Percentiles rank a stretch among this genome's conserved stretches.
Conservation (phyloP, 129 eudicot species). For the Flaveria linearis region DNA sequence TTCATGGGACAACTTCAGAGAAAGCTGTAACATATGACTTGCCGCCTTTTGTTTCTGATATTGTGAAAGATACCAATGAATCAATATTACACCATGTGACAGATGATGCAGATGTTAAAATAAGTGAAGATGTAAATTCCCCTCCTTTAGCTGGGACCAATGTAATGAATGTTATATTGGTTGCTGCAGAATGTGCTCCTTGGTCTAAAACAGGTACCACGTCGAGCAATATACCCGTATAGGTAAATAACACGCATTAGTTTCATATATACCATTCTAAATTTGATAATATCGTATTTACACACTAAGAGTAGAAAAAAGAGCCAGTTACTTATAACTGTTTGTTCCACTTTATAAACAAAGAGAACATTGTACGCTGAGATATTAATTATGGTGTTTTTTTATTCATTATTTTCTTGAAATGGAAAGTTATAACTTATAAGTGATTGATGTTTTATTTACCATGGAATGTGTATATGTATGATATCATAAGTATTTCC, state of each 20-base stretch:
- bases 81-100: conserved; percentile 18
- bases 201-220: conserved; percentile 83
- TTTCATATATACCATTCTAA: background rate
- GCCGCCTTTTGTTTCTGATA: conserved; percentile 42
- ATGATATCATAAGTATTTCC: background rate
- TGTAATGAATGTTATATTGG: conserved; percentile 83
- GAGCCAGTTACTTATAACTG: background rate
- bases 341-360: background rate
- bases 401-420: background rate
- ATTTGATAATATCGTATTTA: background rate
- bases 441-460: background rate
- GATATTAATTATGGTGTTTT: background rate
- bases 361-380: background rate
- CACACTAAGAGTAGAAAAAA: background rate
- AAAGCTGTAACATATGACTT: conserved; percentile 20
- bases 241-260: background rate
- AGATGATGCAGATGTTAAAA: conserved; percentile 35
- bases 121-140: conserved; percentile 48
- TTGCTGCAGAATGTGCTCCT: conserved; percentile 97
- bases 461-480: background rate
- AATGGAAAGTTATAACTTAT: background rate
- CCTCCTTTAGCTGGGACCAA: conserved; percentile 89
- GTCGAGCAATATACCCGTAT: background rate
- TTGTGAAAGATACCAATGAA: conserved; percentile 37
- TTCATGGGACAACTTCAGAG: conserved; percentile 28